Evolutionary conservation across 2,329 filamentous ascomycete species (phyloP), one percentile per base, ranked within the genome.

Genomic region (Hymenoscyphus salicellus): DNA sequence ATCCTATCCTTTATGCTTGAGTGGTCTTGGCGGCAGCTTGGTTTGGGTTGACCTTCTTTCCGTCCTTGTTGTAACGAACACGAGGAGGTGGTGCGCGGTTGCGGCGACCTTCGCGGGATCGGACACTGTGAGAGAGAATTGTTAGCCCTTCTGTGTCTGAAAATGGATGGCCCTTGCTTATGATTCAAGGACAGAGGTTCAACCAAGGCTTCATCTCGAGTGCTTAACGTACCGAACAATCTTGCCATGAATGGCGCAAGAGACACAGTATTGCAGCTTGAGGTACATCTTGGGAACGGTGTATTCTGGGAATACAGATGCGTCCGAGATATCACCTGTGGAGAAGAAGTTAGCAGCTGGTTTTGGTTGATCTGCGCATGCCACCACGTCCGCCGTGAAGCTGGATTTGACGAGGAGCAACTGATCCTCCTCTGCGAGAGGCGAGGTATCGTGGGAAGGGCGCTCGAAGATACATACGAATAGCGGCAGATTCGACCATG

Each of bases 201-300:
- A 78, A 80, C 83, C 84, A 86, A 86, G 84, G 84, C 23, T 78
- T 86, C 84, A 79, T 84, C 82, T 82, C 78, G 82, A 63, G 81
- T 78, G 69, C 65, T 62, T 80, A 81, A 88, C 93, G 83, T 95
- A 98, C 94, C 95, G 94, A 84, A 99, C 96, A 83, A 99, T 99
- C 91, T 99, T 99, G 88, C 95, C 95, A 88, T 99, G 95, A 75
- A 99, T 99, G 79, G 95, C 95, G 85, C 95, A 99, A 83, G 94
- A 98, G 80, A 99, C 95, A 83, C 95, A 99, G 92, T 99, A 99
- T 87, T 99, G 95, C 82, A 99, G 90, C 91, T 99, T 99, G 85
- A 99, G 87, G 92, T 99, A 99, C 96, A 99, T 99, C 92, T 99
- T 99, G 84, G 95, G 95, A 79, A 99, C 94, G 76, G 93, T 93